Evolutionary conservation across 768 basidiomycete species (phyloP), one percentile per base, ranked within the genome.

Genomic region (Podaxis sp.): DNA sequence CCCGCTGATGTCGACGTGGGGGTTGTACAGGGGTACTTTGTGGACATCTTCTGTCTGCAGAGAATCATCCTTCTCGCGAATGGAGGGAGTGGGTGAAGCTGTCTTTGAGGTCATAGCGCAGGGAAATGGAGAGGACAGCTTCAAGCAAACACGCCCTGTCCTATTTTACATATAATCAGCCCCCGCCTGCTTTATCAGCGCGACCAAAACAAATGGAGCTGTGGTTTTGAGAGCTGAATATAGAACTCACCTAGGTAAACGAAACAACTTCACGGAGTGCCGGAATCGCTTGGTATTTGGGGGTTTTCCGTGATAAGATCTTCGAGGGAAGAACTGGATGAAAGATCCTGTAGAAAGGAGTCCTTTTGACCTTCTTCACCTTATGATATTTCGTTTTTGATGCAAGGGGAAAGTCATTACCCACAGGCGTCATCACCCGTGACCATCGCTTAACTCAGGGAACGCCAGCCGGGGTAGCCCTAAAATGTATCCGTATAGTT

Each of bases 21-120:
- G 54, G 46, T 62, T 62, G 46, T 62, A 62, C 37, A 62, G 49
- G 8, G 61, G 61, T 2, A 62, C 61, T 27, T 62, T 56, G 53
- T 49, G 43, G 15, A 25, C 49, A 38, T 59, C 37, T 12, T 49
- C 57, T 15, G 46, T 37, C 15, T 37, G 25, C 11, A 36, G 12
- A 25, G 61, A 62, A 33, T 33, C 27, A 36, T 62, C 55, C 55
- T 55, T 62, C 19, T 62, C 61, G 29, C 43, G 54, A 33, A 29
- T 50, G 43, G 61, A 62, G 13, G 36, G 24, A 46, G 54, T 24
- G 37, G 61, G 36, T 11, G 61, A 56, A 9, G 43, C 22, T 9
- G 47, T 24, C 38, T 62, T 24, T 40, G 55, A 11, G 36, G 37
- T 17, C 61, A 62, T 62, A 40, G 19, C 11, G 59, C 29, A 36